Percentiles rank a stretch among this genome's conserved stretches.
Evolutionary conservation across 2,329 filamentous ascomycete species (phyloP).

Genomic region (Tolypocladium paradoxum): DNA sequence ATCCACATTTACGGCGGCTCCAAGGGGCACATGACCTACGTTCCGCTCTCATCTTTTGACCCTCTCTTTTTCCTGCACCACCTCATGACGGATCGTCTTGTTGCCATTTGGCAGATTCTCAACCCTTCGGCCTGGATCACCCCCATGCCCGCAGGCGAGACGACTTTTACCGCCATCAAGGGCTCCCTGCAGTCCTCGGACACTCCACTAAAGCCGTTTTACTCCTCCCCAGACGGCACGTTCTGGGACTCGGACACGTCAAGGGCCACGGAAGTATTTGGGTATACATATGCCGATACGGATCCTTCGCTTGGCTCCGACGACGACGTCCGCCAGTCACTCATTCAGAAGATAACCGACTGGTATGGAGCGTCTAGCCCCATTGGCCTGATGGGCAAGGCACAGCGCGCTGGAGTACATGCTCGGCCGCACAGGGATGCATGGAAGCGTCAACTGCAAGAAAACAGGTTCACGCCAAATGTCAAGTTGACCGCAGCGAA

Average conservation of each 20-base stretch:
- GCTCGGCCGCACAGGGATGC: background rate
- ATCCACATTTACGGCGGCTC: conserved; percentile 49
- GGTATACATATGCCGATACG: conserved; percentile 65
- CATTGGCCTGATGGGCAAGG: conserved; percentile 8
- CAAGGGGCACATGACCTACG: conserved; percentile 59
- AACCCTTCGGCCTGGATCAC: conserved; percentile 58
- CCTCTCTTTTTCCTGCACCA: conserved; percentile 74
- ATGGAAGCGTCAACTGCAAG: background rate
- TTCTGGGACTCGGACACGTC: conserved; percentile 60
- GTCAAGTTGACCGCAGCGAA: conserved; percentile 14
- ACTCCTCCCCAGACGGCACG: conserved; percentile 39
- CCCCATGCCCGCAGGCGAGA: conserved; percentile 40
- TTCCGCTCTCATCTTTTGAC: conserved; percentile 66
- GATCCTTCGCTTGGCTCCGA: conserved; percentile 12
- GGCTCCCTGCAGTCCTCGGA: conserved; percentile 43
- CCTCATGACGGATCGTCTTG: conserved; percentile 61
- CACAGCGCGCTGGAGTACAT: background rate
- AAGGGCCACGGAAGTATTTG: conserved; percentile 49
- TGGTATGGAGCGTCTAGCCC: conserved; percentile 26
- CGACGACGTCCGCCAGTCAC: conserved; percentile 19
- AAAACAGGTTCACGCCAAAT: conserved; percentile 9
- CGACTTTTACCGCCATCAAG: conserved; percentile 48
- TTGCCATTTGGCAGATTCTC: conserved; percentile 68
- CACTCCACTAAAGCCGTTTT: conserved; percentile 59
- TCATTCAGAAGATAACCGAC: conserved; percentile 40